A percentile compares a stretch with the other conserved stretches of the same genome.
Evolutionary conservation across 148 eudicot genomes (phyloP).

Genomic region (Silene conica): DNA sequence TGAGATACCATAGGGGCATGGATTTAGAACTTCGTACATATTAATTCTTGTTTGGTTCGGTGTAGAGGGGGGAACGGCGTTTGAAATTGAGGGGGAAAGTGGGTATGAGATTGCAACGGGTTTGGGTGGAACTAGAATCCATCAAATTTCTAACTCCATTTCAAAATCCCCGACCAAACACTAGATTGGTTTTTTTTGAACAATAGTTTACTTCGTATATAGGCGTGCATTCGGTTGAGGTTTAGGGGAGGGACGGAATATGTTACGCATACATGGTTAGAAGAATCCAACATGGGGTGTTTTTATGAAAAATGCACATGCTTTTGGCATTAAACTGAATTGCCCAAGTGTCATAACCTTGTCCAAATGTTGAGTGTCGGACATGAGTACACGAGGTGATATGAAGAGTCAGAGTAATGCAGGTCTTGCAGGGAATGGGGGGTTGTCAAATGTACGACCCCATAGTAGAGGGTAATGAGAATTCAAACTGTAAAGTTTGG

Average conservation of each 20-base stretch:
- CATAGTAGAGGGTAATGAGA: background rate
- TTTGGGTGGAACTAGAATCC: no score
- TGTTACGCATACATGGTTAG: no score
- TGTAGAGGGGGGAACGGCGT: no score
- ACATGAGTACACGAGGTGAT: background rate
- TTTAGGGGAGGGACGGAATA: no score
- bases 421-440: background rate
- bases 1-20: no score
- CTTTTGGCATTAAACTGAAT: background rate
- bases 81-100: no score
- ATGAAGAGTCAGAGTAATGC: background rate
- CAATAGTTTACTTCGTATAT: background rate
- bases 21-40: no score
- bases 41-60: no score
- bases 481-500: background rate
- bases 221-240: background rate
- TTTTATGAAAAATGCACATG: background rate
- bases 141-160: no score
- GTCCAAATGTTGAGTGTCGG: background rate
- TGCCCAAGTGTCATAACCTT: background rate
- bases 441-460: background rate
- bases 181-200: no score
- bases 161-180: no score
- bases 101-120: no score
- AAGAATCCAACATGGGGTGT: background rate